These are phyloP conservation scores for Mycena sanguinolenta DNA, from an alignment of 768 basidiomycete species.

Conservation along the genomic window DNA sequence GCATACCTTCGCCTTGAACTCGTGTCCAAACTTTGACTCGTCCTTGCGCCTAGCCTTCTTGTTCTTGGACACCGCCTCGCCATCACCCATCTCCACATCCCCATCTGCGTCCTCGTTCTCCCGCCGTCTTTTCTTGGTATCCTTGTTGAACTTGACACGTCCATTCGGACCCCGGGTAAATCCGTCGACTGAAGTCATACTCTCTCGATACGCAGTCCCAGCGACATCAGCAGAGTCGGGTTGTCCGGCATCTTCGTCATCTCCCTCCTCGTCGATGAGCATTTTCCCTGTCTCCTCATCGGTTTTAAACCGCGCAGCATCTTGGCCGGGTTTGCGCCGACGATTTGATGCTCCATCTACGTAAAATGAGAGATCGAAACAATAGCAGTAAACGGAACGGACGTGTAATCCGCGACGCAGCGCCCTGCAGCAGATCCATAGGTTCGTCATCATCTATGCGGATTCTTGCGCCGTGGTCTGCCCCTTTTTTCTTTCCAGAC, in stretches of 20 bases:
- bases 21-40: constrained; percentile 73
- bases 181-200: constrained; percentile 87
- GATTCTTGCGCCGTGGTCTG: constrained; percentile 69
- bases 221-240: constrained; percentile 64
- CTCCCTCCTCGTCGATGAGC: constrained; percentile 74
- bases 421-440: constrained; percentile 93
- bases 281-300: constrained; percentile 88
- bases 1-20: constrained; percentile 96
- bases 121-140: constrained; percentile 92
- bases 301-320: constrained; percentile 87
- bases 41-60: constrained; percentile 70
- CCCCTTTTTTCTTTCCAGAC: constrained; percentile 50
- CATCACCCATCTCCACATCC: constrained; percentile 85
- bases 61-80: constrained; percentile 59
- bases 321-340: constrained; percentile 86
- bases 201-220: constrained; percentile 88
- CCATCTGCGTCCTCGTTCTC: constrained; percentile 71
- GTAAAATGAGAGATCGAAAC: constrained; percentile 4
- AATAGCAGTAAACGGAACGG: constrained; percentile 44
- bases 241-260: constrained; percentile 56
- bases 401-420: constrained; percentile 79
- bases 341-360: constrained; percentile 62
- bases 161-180: constrained; percentile 89
- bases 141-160: constrained; percentile 94
- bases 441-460: constrained; percentile 93